These are phyloP conservation scores for Trichosporon sp. DNA, from an alignment of 1,284 basidiomycete genomes.

Conservation along the genomic window DNA sequence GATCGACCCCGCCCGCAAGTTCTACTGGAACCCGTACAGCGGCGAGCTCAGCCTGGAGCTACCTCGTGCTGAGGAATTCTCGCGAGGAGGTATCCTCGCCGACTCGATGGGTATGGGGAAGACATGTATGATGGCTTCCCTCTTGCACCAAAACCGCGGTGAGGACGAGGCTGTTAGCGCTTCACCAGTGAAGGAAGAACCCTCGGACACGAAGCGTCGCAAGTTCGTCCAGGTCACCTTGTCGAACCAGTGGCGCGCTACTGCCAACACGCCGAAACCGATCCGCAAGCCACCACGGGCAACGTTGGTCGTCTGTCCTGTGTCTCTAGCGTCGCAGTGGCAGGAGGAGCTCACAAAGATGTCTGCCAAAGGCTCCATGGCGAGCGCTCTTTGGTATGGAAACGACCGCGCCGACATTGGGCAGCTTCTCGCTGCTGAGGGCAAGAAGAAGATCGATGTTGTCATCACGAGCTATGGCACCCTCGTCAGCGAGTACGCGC, in stretches of 20 bases:
- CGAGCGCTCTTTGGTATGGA: slow-evolving; percentile 77
- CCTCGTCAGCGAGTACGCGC: slow-evolving; percentile 78
- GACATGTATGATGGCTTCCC: slow-evolving; percentile 84
- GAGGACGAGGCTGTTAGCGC: slow-evolving; percentile 38
- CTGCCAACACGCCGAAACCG: slow-evolving; percentile 39
- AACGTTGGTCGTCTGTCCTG: slow-evolving; percentile 90
- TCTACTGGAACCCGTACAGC: slow-evolving; percentile 88
- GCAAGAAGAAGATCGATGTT: slow-evolving; percentile 65
- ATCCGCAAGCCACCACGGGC: slow-evolving; percentile 58
- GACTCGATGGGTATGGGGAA: slow-evolving; percentile 76
- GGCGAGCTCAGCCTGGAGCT: slow-evolving; percentile 90
- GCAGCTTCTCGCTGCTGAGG: slow-evolving; percentile 63
- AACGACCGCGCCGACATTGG: slow-evolving; percentile 76
- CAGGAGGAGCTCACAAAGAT: slow-evolving; percentile 73
- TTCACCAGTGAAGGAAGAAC: slow-evolving; percentile 24
- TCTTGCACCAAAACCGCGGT: slow-evolving; percentile 78
- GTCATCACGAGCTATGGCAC: slow-evolving; percentile 90
- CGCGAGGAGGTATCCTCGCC: slow-evolving; percentile 65
- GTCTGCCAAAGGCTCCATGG: slow-evolving; percentile 68
- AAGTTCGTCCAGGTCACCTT: slow-evolving; percentile 56
- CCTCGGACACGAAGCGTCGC: slow-evolving; percentile 44
- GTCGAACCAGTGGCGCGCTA: slow-evolving; percentile 54
- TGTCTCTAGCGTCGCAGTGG: slow-evolving; percentile 90
- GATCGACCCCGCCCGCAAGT: slow-evolving; percentile 57
- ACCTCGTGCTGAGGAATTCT: slow-evolving; percentile 75